These are phyloP conservation scores for Jatropha podagrica DNA, from an alignment of 441 rosid genomes.

Conservation along the genomic window DNA sequence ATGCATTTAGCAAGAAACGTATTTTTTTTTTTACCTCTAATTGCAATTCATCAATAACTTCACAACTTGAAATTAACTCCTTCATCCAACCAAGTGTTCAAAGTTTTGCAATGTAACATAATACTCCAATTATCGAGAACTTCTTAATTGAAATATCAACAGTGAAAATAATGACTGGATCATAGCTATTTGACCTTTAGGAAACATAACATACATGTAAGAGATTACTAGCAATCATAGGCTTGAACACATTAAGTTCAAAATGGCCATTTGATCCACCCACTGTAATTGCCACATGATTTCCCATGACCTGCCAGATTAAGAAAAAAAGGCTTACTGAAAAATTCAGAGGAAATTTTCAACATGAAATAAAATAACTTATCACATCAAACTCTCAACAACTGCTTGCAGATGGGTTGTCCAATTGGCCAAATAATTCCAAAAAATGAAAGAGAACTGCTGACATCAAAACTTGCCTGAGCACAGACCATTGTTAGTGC, in stretches of 20 bases:
- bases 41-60: neutral
- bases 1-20: conserved; percentile 1
- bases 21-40: neutral
- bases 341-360: neutral
- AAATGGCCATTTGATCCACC: conserved; percentile 98
- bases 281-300: conserved; percentile 84
- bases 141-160: neutral
- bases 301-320: conserved; percentile 80
- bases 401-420: neutral
- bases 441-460: conserved; percentile 13
- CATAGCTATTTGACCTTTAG: neutral
- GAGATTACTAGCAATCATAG: conserved; percentile 88
- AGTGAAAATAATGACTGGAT: neutral
- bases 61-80: conserved; percentile 1
- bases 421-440: conserved; percentile 14
- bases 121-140: neutral
- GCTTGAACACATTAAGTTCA: conserved; percentile 93
- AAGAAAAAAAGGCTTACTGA: neutral
- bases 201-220: conserved; percentile 57
- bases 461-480: conserved; percentile 53
- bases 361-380: neutral
- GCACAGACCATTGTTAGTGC: conserved; percentile 98
- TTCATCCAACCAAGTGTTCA: neutral
- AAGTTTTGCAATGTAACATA: conserved; percentile 1
- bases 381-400: neutral